Conservation (phyloP, 805 yeast genomes). For the Cyberlindnera lachancei region DNA sequence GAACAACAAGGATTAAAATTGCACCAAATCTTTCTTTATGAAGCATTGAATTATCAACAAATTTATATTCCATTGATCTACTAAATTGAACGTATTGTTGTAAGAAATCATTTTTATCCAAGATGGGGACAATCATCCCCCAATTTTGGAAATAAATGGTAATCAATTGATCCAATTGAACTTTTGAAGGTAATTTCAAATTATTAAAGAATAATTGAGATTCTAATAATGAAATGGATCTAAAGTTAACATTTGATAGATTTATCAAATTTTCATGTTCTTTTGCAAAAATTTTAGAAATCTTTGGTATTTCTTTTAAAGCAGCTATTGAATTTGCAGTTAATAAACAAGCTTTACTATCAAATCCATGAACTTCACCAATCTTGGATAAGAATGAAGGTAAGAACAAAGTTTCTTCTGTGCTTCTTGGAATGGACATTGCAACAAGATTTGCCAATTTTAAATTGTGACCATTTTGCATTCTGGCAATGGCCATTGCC, state of each 20-base stretch:
- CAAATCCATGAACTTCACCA: conserved; percentile 64
- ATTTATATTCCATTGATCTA: conserved; percentile 36
- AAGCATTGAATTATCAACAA: conserved; percentile 33
- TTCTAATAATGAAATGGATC: conserved; percentile 31
- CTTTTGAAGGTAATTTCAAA: conserved; percentile 40
- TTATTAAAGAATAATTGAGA: conserved; percentile 38
- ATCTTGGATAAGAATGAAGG: conserved; percentile 65
- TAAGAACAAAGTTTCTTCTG: conserved; percentile 70
- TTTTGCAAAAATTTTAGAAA: conserved; percentile 6
- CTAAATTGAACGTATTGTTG: conserved; percentile 44
- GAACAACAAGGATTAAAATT: conserved; percentile 35
- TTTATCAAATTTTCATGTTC: conserved; percentile 20
- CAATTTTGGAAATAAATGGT: conserved; percentile 69
- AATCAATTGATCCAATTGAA: conserved; percentile 60
- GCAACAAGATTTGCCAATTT: conserved; percentile 56
- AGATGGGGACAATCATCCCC: conserved; percentile 62
- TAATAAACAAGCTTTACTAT: conserved; percentile 59
- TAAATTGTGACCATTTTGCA: conserved; percentile 36
- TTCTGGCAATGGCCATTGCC: conserved; percentile 51
- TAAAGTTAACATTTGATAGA: conserved; percentile 31
- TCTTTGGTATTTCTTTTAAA: conserved; percentile 42
- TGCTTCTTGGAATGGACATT: conserved; percentile 65
- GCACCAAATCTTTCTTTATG: conserved; percentile 53
- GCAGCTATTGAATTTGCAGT: conserved; percentile 69
- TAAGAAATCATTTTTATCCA: conserved; percentile 65